Base-by-base conservation (phyloP, 345 rosid species). In the Brassica nigra region DNA sequence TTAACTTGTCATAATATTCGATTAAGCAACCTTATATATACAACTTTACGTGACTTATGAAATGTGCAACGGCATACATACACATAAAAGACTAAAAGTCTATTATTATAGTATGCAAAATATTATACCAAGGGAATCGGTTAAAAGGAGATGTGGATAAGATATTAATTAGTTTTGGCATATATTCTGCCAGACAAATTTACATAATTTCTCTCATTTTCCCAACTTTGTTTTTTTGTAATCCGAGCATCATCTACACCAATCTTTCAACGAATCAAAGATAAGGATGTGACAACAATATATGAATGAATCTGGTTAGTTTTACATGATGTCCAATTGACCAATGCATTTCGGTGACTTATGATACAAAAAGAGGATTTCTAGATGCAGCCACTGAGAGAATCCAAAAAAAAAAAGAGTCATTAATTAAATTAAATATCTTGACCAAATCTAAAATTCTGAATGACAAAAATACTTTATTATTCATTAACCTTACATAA, bases 101-200 rank as follows among this genome's bases (percentile, higher is more conserved):
- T 30, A 42, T 62, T 20, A 23, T 47, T 5, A 52, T 52, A 14
- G 6, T 23, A 6, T 59, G 16, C 69, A 47, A 79, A 68, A 67
- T 6, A n/a, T 33, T 74, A 59, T 70, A 74, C 75, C 71, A 74
- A 74, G 52, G 70, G 71, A 80, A 74, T 74, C 49, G 75, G 62
- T 74, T 68, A 71, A 54, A 52, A 62, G 68, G 39, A 62, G 7
- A 52, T 61, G 59, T 68, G 83, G 83, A 80, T 80, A 74, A 74
- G 75, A 54, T 54, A 74, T 80, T 80, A 74, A 68, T 68, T 80
- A 68, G 78, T 68, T 80, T 74, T 80, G 83, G 79, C 83, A 80
- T 74, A 68, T 68, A 68, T 69, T 80, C 71, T 74, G 39, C 9
- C 8, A 31, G 75, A 80, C 75, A 74, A 74, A 74, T 49, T 12